Evolutionary conservation across 306 rosid species (phyloP).

Genomic region (Calophaca sinica): DNA sequence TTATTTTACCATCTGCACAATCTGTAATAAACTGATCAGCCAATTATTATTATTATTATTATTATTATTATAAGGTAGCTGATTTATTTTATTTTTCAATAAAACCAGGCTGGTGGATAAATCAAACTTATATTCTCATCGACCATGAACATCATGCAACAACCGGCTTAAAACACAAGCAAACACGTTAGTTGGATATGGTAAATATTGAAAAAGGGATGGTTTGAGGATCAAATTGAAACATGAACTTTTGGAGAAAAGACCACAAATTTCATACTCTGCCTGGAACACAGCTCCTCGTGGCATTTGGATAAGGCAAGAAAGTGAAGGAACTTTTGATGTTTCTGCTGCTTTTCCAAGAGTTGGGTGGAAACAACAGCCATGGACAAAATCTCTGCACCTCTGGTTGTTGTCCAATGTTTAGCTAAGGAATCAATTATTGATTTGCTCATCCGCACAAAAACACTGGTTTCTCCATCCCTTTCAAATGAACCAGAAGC

Average conservation of each 20-base stretch:
- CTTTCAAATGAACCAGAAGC: constrained; percentile 86
- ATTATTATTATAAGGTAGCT: no score
- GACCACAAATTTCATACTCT: constrained; percentile 64
- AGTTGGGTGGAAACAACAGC: constrained; percentile 89
- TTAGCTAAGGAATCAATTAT: constrained; percentile 92
- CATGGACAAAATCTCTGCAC: constrained; percentile 97
- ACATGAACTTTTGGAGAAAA: constrained; percentile 36
- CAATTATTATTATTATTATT: not conserved
- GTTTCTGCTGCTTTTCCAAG: constrained; percentile 88
- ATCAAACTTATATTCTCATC: constrained; percentile 17
- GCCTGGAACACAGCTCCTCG: constrained; percentile 93
- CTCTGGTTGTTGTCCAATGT: constrained; percentile 98
- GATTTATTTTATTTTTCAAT: not conserved
- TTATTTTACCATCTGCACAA: constrained; percentile 23
- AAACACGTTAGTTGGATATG: constrained; percentile 23
- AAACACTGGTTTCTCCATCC: constrained; percentile 90
- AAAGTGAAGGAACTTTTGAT: constrained; percentile 85
- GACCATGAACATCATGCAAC: constrained; percentile 32
- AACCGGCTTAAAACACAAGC: constrained; percentile 10
- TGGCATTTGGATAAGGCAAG: constrained; percentile 95
- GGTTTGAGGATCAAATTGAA: constrained; percentile 42
- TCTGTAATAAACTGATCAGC: constrained; percentile 29
- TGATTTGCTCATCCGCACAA: constrained; percentile 92
- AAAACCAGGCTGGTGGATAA: constrained; percentile 25
- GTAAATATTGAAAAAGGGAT: constrained; percentile 23